Base-by-base conservation (phyloP, 2,329 filamentous ascomycete species). In the Sporothrix dimorphospora region DNA sequence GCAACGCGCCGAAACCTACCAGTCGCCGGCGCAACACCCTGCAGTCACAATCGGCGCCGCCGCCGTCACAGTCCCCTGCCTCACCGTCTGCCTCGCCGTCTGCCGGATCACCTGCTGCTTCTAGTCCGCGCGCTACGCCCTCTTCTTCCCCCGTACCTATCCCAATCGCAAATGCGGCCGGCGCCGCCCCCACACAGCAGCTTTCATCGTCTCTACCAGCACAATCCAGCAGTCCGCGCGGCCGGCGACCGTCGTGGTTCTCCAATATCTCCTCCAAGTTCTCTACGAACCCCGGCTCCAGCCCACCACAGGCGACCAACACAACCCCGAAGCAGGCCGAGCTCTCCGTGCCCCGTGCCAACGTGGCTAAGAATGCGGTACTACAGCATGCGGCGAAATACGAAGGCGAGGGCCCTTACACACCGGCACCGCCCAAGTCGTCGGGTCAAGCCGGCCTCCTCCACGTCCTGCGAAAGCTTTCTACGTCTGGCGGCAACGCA, bases 211-310 rank as follows among this genome's bases (percentile, higher is more conserved):
- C 72, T 21, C 47, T 71, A 9, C 65, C 73, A 12, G 30, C 69
- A 27, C 16, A 45, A 2, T 47, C 38, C 8, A 30, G 68, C 42
- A 47, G 45, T 61, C 12, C 82, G 5, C 72, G 68, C 45, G 63
- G 84, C 61, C 85, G 89, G 70, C 88, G 94, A 75, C 91, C 90
- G 74, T 97, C 94, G 16, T 99, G 96, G 96, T 94, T 98, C 78
- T 93, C 93, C 72, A 97, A 90, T 78, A 89, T 98, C 76, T 97
- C 94, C 75, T 95, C 93, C 76, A 98, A 97, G 80, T 97, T 98
- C 83, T 94, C 92, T 2, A 90, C 89, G 38, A 77, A 73, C 69
- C 76, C 73, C 47, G 75, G 72, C 9, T 77, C 80, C 69, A 81
- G 77, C 68, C 81, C 74, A 47, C 80, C 77, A 61, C 81, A 79